Conservation (phyloP, 1,139 yeast species). For the Scheffersomyces lignicola region DNA sequence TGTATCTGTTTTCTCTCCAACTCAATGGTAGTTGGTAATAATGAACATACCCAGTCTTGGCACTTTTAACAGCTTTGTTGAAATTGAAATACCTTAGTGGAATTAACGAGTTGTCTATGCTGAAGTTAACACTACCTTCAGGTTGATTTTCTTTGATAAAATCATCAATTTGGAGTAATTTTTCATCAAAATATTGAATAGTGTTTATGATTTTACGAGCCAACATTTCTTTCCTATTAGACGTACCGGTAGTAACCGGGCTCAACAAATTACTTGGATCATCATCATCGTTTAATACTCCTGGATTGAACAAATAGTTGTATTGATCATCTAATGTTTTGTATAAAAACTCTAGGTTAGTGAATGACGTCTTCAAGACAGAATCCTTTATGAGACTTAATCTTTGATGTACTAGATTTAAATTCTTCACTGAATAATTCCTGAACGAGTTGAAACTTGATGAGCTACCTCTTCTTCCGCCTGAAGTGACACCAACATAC, state of each 20-base stretch:
- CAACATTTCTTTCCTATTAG: constrained; percentile 32
- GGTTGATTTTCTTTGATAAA: constrained; percentile 41
- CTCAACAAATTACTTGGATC: constrained; percentile 44
- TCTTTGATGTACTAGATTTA: constrained; percentile 44
- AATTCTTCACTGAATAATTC: constrained; percentile 33
- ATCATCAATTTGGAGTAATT: constrained; percentile 51
- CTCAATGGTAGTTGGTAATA: constrained; percentile 87
- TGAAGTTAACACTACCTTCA: constrained; percentile 28
- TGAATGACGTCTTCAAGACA: constrained; percentile 42
- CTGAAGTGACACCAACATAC: constrained; percentile 3
- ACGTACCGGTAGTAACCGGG: constrained; percentile 11
- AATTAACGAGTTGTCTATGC: constrained; percentile 30
- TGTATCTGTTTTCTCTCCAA: constrained; percentile 91
- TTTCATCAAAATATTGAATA: constrained; percentile 57
- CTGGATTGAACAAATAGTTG: constrained; percentile 40
- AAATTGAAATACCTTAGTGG: constrained; percentile 57
- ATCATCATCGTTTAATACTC: constrained; percentile 6
- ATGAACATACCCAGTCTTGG: constrained; percentile 58
- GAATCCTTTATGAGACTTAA: constrained; percentile 41
- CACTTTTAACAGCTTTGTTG: constrained; percentile 56
- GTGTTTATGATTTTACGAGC: constrained; percentile 51
- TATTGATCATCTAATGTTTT: constrained; percentile 57
- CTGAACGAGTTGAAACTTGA: constrained; percentile 32
- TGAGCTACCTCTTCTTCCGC: constrained; percentile 20
- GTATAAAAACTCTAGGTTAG: constrained; percentile 48